These are phyloP conservation scores for Babesia divergens DNA, from an alignment of 169 alveolate genomes.

Conservation along the genomic window DNA sequence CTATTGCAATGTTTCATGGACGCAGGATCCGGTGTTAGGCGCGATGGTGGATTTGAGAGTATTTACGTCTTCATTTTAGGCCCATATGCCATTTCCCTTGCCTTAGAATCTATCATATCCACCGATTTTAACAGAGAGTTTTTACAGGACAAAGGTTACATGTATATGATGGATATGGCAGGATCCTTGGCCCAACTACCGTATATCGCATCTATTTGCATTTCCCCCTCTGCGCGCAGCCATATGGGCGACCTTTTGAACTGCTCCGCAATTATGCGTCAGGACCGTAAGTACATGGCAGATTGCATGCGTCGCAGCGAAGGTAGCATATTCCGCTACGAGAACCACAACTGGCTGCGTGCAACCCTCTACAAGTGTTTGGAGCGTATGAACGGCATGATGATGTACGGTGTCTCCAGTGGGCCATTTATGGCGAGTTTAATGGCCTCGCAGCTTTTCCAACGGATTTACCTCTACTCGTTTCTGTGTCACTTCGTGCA, in stretches of 20 bases:
- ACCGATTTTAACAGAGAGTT: conserved; percentile 7
- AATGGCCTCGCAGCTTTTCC: conserved; percentile 7
- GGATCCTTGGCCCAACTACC: conserved; percentile 12
- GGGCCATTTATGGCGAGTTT: not conserved
- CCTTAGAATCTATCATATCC: not conserved
- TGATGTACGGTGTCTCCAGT: conserved; percentile 1
- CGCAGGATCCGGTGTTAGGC: not conserved
- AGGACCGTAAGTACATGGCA: conserved; percentile 11
- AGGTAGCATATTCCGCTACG: not conserved
- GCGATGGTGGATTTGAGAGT: not conserved
- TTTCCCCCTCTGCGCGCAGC: not conserved
- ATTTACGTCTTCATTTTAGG: conserved; percentile 8
- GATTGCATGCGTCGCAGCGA: not conserved
- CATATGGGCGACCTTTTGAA: not conserved
- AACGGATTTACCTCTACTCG: conserved; percentile 20
- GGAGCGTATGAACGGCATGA: conserved; percentile 11
- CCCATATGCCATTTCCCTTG: not conserved
- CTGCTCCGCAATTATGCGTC: not conserved
- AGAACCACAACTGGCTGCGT: conserved; percentile 23
- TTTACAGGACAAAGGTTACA: conserved; percentile 1
- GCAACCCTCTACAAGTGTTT: not conserved
- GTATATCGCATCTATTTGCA: conserved; percentile 18
- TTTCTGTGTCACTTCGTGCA: conserved; percentile 21
- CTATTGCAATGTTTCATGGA: conserved; percentile 20
- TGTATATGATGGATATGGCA: not conserved